Evolutionary conservation across 2,329 filamentous ascomycete species (phyloP).

Genomic region (Simplicillium sp.): DNA sequence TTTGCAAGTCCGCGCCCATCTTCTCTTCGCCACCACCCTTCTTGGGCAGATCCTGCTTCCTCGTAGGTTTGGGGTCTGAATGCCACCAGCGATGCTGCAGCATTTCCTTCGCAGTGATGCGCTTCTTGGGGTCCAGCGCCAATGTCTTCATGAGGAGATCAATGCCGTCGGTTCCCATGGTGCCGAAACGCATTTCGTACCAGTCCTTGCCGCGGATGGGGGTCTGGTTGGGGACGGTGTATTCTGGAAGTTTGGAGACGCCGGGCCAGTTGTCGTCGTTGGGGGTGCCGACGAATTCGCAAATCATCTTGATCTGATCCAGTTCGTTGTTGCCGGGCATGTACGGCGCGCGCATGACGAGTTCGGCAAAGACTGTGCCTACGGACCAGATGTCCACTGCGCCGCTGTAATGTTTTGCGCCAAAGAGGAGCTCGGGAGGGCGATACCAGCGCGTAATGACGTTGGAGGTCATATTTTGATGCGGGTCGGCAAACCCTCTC

Average conservation of each 20-base stretch:
- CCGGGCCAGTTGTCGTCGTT: constrained; percentile 95
- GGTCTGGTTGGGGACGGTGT: constrained; percentile 59
- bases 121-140: constrained; percentile 74
- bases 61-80: constrained; percentile 71
- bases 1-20: constrained; percentile 74
- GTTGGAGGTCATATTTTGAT: constrained; percentile 80
- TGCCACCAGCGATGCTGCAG: constrained; percentile 83
- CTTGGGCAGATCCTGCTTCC: constrained; percentile 69
- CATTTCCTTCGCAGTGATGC: constrained; percentile 68
- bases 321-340: constrained; percentile 78
- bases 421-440: constrained; percentile 87
- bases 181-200: constrained; percentile 69
- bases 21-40: constrained; percentile 66
- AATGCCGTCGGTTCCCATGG: constrained; percentile 72
- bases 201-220: constrained; percentile 58
- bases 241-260: constrained; percentile 70
- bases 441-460: constrained; percentile 97
- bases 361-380: constrained; percentile 85
- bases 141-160: constrained; percentile 83
- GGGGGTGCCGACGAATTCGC: constrained; percentile 77
- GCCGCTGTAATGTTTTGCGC: constrained; percentile 79
- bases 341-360: constrained; percentile 74
- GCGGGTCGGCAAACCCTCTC: constrained; percentile 79
- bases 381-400: constrained; percentile 93
- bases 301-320: constrained; percentile 77